These are phyloP conservation scores for Lachnellula willkommii DNA, from an alignment of 2,329 filamentous ascomycete species.

Conservation along the genomic window DNA sequence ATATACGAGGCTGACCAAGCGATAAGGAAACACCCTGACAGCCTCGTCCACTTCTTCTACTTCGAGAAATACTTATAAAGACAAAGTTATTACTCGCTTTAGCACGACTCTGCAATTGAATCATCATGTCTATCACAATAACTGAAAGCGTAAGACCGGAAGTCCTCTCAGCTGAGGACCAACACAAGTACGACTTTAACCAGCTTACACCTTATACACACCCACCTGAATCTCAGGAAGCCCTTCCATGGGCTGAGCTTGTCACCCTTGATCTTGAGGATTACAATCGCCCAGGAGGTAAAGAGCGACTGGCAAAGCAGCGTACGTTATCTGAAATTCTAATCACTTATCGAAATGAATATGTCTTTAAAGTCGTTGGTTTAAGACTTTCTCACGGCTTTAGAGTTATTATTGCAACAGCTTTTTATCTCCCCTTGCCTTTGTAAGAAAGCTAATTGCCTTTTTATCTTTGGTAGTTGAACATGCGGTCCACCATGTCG, in stretches of 20 bases:
- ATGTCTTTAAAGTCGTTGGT: too few relatives aligned
- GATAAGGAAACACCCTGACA: background rate
- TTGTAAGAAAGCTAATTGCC: too few relatives aligned
- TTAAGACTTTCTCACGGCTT: too few relatives aligned
- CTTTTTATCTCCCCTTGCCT: too few relatives aligned
- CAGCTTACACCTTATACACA: conserved; percentile 39
- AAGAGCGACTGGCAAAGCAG: conserved; percentile 45
- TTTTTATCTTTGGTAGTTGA: conserved; percentile 30
- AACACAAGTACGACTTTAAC: conserved; percentile 19
- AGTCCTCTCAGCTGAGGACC: conserved; percentile 14
- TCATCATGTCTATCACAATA: conserved; percentile 16
- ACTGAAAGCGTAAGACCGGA: conserved; percentile 11
- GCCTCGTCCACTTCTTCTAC: background rate
- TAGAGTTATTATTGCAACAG: too few relatives aligned
- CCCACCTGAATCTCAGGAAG: conserved; percentile 42
- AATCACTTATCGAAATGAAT: too few relatives aligned
- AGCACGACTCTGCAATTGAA: background rate
- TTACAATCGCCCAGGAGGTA: conserved; percentile 45
- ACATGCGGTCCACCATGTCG: conserved; percentile 45
- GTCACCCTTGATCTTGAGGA: conserved; percentile 48
- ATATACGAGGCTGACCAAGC: conserved; percentile 8
- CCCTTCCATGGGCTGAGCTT: conserved; percentile 46
- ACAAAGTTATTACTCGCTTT: too few relatives aligned
- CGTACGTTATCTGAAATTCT: background rate
- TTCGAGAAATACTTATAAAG: background rate